phyloP scores from a whole-genome alignment of 495 filamentous ascomycete genomes.

The Haplographium delicatum region DNA sequence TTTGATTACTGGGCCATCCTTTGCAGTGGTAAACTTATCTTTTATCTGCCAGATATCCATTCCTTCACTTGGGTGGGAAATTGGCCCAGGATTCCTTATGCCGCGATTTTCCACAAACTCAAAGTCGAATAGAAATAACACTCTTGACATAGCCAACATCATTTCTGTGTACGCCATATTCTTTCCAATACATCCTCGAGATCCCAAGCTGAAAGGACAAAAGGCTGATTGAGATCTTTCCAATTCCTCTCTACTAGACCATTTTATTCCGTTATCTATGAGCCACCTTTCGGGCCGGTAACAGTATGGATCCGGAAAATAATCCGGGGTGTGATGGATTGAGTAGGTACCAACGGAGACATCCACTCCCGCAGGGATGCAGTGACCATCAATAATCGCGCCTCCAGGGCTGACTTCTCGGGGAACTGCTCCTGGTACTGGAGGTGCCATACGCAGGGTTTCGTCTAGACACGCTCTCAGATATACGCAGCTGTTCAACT shows the following conservation, averaged over 20 bases:
- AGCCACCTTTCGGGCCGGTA: slow-evolving; percentile 33
- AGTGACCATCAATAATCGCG: slow-evolving; percentile 38
- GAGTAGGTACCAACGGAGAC: slow-evolving; percentile 47
- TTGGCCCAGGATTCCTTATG: too few relatives aligned
- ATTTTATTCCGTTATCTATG: neutral
- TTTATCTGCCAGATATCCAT: too few relatives aligned
- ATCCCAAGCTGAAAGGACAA: slow-evolving; percentile 51
- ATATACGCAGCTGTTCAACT: slow-evolving; percentile 39
- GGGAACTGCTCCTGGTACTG: slow-evolving; percentile 58
- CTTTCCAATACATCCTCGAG: slow-evolving; percentile 51
- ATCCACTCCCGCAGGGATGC: slow-evolving; percentile 39
- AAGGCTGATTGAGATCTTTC: slow-evolving; percentile 22
- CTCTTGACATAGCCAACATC: slow-evolving; percentile 41
- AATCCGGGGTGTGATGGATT: slow-evolving; percentile 48
- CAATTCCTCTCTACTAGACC: slow-evolving; percentile 10
- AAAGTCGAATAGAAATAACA: slow-evolving; percentile 30
- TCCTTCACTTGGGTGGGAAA: too few relatives aligned
- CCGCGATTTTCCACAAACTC: too few relatives aligned
- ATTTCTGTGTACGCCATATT: slow-evolving; percentile 52
- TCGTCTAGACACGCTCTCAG: slow-evolving; percentile 59
- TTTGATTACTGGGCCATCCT: too few relatives aligned
- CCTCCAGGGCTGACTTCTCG: slow-evolving; percentile 50
- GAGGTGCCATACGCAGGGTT: slow-evolving; percentile 49
- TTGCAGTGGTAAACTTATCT: too few relatives aligned
- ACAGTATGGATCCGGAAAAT: slow-evolving; percentile 44